Conservation (phyloP, 163 green algal genomes). For the Scenedesmus sp. region DNA sequence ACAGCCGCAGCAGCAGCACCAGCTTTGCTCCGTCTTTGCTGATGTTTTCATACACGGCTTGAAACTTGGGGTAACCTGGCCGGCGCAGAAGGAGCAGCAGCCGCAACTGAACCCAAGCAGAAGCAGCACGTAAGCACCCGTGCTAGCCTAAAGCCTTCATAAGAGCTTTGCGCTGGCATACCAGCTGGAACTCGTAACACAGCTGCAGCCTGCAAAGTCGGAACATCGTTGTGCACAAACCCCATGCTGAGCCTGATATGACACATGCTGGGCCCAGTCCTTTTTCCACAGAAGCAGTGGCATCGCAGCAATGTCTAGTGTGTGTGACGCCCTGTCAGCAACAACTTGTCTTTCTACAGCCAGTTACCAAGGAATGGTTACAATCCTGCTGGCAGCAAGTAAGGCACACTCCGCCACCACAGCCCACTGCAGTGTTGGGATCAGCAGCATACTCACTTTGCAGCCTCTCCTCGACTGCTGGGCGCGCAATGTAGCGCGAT, state of each 20-base stretch:
- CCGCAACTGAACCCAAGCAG: constrained; percentile 4
- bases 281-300: no score
- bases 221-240: background rate
- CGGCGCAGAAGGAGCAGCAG: background rate
- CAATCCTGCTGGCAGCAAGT: background rate
- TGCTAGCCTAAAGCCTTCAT: no score
- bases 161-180: no score
- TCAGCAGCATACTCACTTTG: background rate
- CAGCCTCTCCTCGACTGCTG: constrained; percentile 26
- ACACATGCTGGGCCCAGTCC: no score
- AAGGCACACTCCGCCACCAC: background rate
- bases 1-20: constrained; percentile 72
- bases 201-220: no score
- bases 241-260: background rate
- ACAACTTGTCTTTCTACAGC: no score
- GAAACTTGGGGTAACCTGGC: constrained; percentile 58
- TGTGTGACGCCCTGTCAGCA: no score
- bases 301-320: no score
- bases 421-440: background rate
- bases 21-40: constrained; percentile 64
- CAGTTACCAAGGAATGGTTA: no score
- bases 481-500: constrained; percentile 69
- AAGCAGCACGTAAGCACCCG: background rate
- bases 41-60: constrained; percentile 64
- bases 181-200: no score